Percentiles rank a stretch among this genome's conserved stretches.
phyloP scores from a whole-genome alignment of 805 yeast genomes.

The Cyberlindnera euphorbiiphila region DNA sequence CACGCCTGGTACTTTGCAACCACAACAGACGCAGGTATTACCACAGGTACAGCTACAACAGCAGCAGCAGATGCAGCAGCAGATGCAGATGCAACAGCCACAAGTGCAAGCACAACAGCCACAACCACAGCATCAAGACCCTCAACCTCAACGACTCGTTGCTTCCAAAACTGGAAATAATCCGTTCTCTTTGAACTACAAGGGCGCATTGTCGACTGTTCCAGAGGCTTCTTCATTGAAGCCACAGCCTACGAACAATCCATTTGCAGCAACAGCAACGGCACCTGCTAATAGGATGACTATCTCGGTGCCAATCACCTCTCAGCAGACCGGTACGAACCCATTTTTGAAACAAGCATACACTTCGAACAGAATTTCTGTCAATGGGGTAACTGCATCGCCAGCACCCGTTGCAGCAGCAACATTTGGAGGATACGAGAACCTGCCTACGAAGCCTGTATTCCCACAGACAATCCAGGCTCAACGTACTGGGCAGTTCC shows the following conservation, averaged over 20 bases:
- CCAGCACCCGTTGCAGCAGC: conserved; percentile 34
- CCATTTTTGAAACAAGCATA: conserved; percentile 32
- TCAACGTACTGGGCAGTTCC: conserved; percentile 33
- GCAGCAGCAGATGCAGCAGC: conserved; percentile 15
- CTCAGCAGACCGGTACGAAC: conserved; percentile 35
- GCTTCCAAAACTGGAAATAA: conserved; percentile 28
- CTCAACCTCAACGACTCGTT: conserved; percentile 3
- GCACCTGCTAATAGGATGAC: neutral
- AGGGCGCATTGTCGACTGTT: conserved; percentile 14
- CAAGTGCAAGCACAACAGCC: conserved; percentile 5
- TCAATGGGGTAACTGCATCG: conserved; percentile 1
- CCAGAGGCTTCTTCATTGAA: conserved; percentile 10
- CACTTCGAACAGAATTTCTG: conserved; percentile 30
- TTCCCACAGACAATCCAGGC: conserved; percentile 61
- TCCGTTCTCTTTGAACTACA: conserved; percentile 27
- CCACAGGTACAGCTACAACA: conserved; percentile 25
- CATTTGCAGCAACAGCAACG: conserved; percentile 22
- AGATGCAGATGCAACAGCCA: conserved; percentile 7
- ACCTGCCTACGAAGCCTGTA: conserved; percentile 60
- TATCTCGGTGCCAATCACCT: conserved; percentile 13
- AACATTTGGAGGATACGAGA: conserved; percentile 73
- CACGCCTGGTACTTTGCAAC: conserved; percentile 13
- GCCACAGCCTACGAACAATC: conserved; percentile 28
- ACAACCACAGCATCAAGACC: conserved; percentile 3
- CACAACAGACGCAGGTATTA: conserved; percentile 33